Percentiles rank a stretch among this genome's conserved stretches.
phyloP scores from a whole-genome alignment of 257 asterid species.

The Osmanthus fragrans region DNA sequence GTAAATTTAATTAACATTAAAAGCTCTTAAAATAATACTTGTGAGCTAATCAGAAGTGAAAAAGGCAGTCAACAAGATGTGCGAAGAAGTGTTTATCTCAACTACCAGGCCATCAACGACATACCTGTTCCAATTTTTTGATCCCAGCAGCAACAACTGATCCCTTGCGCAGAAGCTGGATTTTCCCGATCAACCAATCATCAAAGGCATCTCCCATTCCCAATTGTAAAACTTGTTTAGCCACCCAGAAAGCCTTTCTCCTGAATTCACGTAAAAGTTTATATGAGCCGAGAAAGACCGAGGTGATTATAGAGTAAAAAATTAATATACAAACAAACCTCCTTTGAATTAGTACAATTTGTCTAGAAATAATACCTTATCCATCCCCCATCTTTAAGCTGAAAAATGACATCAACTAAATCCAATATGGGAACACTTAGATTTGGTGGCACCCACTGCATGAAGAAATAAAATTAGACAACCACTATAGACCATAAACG shows the following conservation, averaged over 20 bases:
- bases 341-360: conserved; percentile 23
- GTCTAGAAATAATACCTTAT: conserved; percentile 60
- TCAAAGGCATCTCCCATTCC: conserved; percentile 99
- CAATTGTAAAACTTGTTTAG: conserved; percentile 90
- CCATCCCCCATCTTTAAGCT: conserved; percentile 99
- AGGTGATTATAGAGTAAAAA: conserved; percentile 17
- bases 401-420: conserved; percentile 87
- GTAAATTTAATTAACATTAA: not conserved
- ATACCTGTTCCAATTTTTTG: conserved; percentile 79
- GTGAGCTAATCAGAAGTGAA: not conserved
- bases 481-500: conserved; percentile 25
- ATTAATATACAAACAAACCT: conserved; percentile 15
- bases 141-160: conserved; percentile 90
- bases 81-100: not conserved
- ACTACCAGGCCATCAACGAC: not conserved
- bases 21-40: not conserved
- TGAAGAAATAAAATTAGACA: conserved; percentile 28
- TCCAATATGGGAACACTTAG: conserved; percentile 78
- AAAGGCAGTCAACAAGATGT: not conserved
- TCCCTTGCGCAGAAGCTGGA: conserved; percentile 80
- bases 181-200: conserved; percentile 96
- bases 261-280: conserved; percentile 42
- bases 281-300: conserved; percentile 10
- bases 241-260: conserved; percentile 98
- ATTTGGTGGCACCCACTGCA: conserved; percentile 95